Evolutionary conservation across 345 rosid genomes (phyloP).

Genomic region (Syzygium oleosum): DNA sequence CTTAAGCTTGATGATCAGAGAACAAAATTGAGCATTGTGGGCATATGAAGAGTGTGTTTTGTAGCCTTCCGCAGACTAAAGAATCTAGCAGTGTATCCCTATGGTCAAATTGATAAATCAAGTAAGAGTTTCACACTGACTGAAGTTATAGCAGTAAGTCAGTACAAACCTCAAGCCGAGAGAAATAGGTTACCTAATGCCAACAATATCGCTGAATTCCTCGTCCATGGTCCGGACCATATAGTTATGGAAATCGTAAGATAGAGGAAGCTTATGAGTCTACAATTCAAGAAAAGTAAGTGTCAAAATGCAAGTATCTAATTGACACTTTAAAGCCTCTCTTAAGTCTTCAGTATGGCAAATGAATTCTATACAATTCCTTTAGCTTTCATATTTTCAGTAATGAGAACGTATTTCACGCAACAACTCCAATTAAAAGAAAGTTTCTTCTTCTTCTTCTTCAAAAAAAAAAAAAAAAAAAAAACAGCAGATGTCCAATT

Average conservation of each 20-base stretch:
- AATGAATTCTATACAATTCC: neutral
- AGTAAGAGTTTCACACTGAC: neutral
- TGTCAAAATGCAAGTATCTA: neutral
- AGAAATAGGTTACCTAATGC: conserved; percentile 39
- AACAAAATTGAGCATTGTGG: neutral
- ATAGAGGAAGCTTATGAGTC: conserved; percentile 58
- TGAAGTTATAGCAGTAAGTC: neutral
- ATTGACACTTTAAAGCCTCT: neutral
- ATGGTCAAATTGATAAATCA: neutral
- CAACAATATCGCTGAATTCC: conserved; percentile 58
- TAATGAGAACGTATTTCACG: neutral
- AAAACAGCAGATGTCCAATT: neutral
- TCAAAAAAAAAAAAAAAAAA: neutral
- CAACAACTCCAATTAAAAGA: neutral
- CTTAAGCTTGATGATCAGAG: neutral
- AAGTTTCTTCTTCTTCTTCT: neutral
- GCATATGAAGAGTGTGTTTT: neutral
- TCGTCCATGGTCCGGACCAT: conserved; percentile 77
- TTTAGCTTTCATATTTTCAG: neutral
- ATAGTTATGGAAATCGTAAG: conserved; percentile 53
- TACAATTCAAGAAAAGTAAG: neutral
- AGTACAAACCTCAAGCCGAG: neutral
- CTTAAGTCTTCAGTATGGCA: neutral
- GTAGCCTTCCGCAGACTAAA: neutral
- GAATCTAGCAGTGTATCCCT: neutral